Base-by-base conservation (phyloP, 2,329 filamentous ascomycete species). In the Diaporthe ampelina region DNA sequence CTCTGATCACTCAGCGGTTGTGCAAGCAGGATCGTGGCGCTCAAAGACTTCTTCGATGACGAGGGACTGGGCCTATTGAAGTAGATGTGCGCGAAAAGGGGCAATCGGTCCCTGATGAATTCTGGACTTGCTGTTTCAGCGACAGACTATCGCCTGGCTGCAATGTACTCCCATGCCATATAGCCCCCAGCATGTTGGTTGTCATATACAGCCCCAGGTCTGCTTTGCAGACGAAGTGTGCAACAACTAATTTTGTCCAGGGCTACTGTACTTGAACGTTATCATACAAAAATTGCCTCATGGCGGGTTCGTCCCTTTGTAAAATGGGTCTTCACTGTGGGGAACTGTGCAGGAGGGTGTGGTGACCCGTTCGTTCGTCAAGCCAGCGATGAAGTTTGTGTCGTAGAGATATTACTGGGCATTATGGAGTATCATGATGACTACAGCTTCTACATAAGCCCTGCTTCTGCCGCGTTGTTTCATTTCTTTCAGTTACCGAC, bases 61-160 rank as follows among this genome's bases (percentile, higher is more conserved):
- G 0, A 29, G 3, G 35, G 40, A 50, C 13, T 24, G 19, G 29
- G 24, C 21, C 21, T 15, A 40, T 40, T 13, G 26, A 58, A 52
- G 13, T 2, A 5, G 21, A 8, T 4, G 6, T 70, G 59, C 24
- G 21, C 57, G 19, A 21, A 11, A 21, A 11, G 17, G 11, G 17
- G 5, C 43, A 15, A 17, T 32, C 6, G 15, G 15, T 24, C 21
- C 21, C 6, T 4, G n/a, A 59, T 13, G 26, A 50, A 26, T 59
- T 54, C 50, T 70, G 68, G 68, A 70, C 54, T 21, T 70, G 54
- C 21, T 59, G 54, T 48, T 17, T 59, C 11, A 24, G 54, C 29
- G 10, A 29, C 2, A 9, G 4, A n/a, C 4, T 21, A 4, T 11
- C 68, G 19, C 3, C 37, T 40, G 37, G 37, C 11, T 26, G 68